Evolutionary conservation across 2,329 filamentous ascomycete genomes (phyloP).

Genomic region (Talaromyces funiculosus): DNA sequence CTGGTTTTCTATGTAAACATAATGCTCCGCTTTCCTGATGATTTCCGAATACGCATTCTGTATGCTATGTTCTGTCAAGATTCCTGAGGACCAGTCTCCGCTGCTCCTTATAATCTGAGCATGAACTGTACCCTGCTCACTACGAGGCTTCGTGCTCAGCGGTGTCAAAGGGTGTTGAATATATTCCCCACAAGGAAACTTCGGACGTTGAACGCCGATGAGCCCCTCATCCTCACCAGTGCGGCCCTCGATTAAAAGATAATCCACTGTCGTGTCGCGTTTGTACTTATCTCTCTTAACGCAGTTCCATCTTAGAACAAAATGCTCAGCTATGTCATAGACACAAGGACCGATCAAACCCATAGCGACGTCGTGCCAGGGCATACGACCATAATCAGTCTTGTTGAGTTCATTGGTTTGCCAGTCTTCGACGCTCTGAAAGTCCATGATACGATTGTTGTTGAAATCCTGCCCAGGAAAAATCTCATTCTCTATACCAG

Average conservation of each 20-base stretch:
- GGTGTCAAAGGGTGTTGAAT: constrained; percentile 70
- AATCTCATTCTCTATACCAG: constrained; percentile 72
- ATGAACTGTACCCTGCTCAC: constrained; percentile 66
- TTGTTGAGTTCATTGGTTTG: constrained; percentile 89
- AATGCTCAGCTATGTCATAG: constrained; percentile 93
- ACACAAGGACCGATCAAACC: constrained; percentile 82
- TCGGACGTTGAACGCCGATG: constrained; percentile 73
- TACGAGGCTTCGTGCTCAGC: constrained; percentile 49
- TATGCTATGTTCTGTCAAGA: constrained; percentile 77
- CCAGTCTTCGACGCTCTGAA: constrained; percentile 86
- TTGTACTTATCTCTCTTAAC: constrained; percentile 98
- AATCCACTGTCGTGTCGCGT: constrained; percentile 60
- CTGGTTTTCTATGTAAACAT: constrained; percentile 96
- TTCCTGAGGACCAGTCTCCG: constrained; percentile 88
- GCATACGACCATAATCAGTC: constrained; percentile 88
- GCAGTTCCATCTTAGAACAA: constrained; percentile 92
- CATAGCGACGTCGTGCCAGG: constrained; percentile 61
- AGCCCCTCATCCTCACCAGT: constrained; percentile 22
- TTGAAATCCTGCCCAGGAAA: constrained; percentile 98
- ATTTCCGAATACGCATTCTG: constrained; percentile 79
- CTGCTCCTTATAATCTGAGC: constrained; percentile 88
- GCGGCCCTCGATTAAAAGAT: constrained; percentile 73
- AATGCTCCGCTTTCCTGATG: constrained; percentile 83
- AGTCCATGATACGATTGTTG: constrained; percentile 95
- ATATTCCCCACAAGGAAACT: constrained; percentile 84